Percentiles rank a stretch among this genome's conserved stretches.
Evolutionary conservation across 2,329 filamentous ascomycete genomes (phyloP).

Genomic region (Aotearoamyces nothofagi): DNA sequence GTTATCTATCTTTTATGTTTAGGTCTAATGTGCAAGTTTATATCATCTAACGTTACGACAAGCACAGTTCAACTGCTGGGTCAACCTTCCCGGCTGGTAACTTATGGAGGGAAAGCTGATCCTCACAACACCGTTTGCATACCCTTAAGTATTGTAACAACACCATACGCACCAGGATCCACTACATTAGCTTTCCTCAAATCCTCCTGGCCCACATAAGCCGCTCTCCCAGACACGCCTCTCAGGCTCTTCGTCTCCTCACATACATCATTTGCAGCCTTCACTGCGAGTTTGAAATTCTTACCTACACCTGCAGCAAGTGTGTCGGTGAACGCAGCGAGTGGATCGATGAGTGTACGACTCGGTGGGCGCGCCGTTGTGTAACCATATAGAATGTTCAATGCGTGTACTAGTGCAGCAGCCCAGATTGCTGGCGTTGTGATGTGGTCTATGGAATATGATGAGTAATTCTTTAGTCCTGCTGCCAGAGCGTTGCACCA

Average conservation of each 20-base stretch:
- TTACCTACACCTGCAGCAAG: slow-evolving; percentile 32
- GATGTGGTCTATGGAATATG: background rate
- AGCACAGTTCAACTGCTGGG: no score
- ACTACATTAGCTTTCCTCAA: slow-evolving; percentile 39
- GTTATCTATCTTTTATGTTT: no score
- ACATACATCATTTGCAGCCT: slow-evolving; percentile 40
- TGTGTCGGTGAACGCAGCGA: slow-evolving; percentile 44
- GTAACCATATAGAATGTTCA: slow-evolving; percentile 39
- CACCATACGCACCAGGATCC: slow-evolving; percentile 51
- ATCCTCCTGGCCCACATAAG: slow-evolving; percentile 33
- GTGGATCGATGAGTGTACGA: slow-evolving; percentile 49
- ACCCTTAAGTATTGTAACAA: slow-evolving; percentile 1
- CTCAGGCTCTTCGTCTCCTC: slow-evolving; percentile 52
- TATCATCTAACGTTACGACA: no score
- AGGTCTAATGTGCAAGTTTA: no score
- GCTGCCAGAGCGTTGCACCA: slow-evolving; percentile 42
- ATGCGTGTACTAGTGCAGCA: slow-evolving; percentile 25
- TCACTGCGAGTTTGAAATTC: slow-evolving; percentile 40
- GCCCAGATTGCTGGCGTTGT: background rate
- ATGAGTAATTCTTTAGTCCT: slow-evolving; percentile 15
- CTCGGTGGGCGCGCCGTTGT: slow-evolving; percentile 52
- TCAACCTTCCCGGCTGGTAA: no score
- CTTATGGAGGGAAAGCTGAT: no score
- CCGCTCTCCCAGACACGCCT: slow-evolving; percentile 46
- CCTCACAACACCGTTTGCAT: no score